phyloP scores from a whole-genome alignment of 345 rosid species.

The Aethionema arabicum region DNA sequence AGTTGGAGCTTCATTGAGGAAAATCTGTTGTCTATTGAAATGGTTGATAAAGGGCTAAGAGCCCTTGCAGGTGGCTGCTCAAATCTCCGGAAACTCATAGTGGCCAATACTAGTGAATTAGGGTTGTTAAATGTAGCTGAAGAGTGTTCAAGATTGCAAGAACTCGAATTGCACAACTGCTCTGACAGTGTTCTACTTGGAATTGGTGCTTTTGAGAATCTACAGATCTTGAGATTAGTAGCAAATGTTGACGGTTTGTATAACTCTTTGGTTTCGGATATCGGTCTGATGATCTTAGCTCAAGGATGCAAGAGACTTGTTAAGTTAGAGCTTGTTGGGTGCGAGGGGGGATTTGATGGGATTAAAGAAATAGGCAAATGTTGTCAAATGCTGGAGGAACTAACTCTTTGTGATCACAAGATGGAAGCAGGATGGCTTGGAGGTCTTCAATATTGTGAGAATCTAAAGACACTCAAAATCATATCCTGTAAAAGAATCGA shows the following conservation, averaged over 20 bases:
- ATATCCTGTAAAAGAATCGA: constrained; percentile 74
- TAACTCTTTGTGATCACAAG: constrained; percentile 73
- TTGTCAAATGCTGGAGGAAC: constrained; percentile 94
- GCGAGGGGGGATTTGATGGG: constrained; percentile 94
- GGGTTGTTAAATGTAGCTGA: constrained; percentile 69
- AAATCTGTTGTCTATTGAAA: constrained; percentile 57
- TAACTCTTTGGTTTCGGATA: constrained; percentile 67
- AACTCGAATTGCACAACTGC: constrained; percentile 75
- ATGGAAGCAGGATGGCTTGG: constrained; percentile 96
- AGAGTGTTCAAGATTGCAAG: constrained; percentile 71
- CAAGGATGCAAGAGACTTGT: constrained; percentile 89
- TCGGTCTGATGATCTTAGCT: constrained; percentile 85
- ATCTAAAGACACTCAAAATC: constrained; percentile 81
- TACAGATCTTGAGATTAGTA: constrained; percentile 76
- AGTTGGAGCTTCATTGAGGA: constrained; percentile 44
- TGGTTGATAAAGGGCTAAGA: constrained; percentile 58
- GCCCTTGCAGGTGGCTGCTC: constrained; percentile 59
- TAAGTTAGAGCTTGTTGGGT: constrained; percentile 85
- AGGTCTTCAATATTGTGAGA: constrained; percentile 75
- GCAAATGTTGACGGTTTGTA: constrained; percentile 67
- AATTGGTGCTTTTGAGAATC: constrained; percentile 73
- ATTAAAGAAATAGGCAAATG: constrained; percentile 90
- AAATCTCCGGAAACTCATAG: constrained; percentile 66
- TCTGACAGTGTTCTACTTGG: constrained; percentile 69
- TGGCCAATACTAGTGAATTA: constrained; percentile 60